These are phyloP conservation scores for Miscanthus lutarioriparius DNA, from an alignment of 176 grass and related monocot species.

Conservation along the genomic window DNA sequence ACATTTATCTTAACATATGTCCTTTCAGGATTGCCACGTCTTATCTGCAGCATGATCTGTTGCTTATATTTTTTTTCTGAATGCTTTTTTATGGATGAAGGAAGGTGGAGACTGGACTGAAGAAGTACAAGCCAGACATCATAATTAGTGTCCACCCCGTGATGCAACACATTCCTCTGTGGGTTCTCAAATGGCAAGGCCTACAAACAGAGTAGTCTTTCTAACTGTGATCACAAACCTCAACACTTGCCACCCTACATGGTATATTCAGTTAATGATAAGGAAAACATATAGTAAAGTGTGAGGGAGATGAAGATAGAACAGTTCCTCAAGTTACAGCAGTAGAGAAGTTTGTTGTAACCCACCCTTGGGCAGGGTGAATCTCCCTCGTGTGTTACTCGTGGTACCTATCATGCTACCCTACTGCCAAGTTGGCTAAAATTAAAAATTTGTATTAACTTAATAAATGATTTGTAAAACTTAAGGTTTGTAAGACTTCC, in stretches of 20 bases:
- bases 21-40: no score
- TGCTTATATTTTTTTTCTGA: constrained; percentile 13
- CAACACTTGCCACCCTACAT: constrained; percentile 94
- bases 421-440: no score
- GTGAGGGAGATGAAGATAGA: background rate
- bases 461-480: no score
- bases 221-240: constrained; percentile 92
- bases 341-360: no score
- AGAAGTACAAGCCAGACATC: constrained; percentile 99
- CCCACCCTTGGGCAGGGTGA: no score
- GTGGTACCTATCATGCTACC: no score
- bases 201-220: constrained; percentile 87
- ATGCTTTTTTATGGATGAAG: constrained; percentile 61
- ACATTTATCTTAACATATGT: no score
- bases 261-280: constrained; percentile 38
- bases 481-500: no score
- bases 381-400: no score
- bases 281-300: background rate
- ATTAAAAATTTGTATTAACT: no score
- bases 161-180: constrained; percentile 98
- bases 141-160: constrained; percentile 97
- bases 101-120: constrained; percentile 95
- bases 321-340: no score
- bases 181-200: constrained; percentile 95
- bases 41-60: background rate